Evolutionary conservation across 768 basidiomycete genomes (phyloP).

Genomic region (Pleurotus tuoliensis): DNA sequence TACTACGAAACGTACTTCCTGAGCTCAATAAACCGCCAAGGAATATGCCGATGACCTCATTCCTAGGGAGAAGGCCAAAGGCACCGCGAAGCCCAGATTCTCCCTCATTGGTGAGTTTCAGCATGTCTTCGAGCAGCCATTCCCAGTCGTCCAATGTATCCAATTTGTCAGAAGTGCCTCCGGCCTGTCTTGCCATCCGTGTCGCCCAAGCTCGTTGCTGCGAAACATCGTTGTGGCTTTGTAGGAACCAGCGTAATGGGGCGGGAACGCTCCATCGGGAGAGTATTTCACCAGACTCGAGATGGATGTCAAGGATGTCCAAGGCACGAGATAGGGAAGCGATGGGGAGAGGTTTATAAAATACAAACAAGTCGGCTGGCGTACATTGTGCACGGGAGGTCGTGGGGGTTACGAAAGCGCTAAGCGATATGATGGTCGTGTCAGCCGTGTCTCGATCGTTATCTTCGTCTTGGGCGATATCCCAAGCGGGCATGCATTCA

Average conservation of each 20-base stretch:
- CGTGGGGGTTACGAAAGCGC: constrained; percentile 73
- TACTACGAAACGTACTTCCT: constrained; percentile 63
- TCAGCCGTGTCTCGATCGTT: constrained; percentile 74
- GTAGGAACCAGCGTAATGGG: constrained; percentile 87
- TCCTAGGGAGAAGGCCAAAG: constrained; percentile 67
- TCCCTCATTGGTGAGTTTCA: constrained; percentile 65
- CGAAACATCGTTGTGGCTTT: constrained; percentile 55
- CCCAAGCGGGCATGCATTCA: constrained; percentile 95
- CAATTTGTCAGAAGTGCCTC: constrained; percentile 48
- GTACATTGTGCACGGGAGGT: constrained; percentile 52
- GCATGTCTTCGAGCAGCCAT: constrained; percentile 86
- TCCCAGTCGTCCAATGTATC: constrained; percentile 77
- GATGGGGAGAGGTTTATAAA: constrained; percentile 78
- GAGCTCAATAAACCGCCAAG: constrained; percentile 82
- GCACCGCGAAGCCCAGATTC: constrained; percentile 68
- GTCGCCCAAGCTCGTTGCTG: constrained; percentile 87
- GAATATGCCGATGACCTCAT: constrained; percentile 80
- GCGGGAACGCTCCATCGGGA: constrained; percentile 83
- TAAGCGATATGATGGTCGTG: constrained; percentile 77
- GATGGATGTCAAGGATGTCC: constrained; percentile 90
- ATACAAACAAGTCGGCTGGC: constrained; percentile 69
- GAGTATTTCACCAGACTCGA: constrained; percentile 91
- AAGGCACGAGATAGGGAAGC: constrained; percentile 76
- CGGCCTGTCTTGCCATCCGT: constrained; percentile 73
- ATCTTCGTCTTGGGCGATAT: constrained; percentile 49